Percentiles rank a stretch among this genome's conserved stretches.
phyloP scores from a whole-genome alignment of 257 asterid species.

The Verbena officinalis region DNA sequence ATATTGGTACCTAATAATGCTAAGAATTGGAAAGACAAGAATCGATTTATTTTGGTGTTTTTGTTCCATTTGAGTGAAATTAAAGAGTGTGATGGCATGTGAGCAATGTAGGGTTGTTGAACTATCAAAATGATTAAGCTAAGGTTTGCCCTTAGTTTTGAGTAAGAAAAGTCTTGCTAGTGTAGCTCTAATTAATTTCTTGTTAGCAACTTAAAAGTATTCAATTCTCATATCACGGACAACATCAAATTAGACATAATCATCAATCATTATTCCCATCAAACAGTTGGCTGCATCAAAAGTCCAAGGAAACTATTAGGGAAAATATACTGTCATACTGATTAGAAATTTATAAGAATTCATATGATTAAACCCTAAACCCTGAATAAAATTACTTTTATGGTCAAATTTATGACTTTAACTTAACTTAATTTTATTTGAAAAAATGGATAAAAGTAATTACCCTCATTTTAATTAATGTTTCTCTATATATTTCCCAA shows the following conservation, averaged over 20 bases:
- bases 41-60: conserved; percentile 24
- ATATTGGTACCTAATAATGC: not conserved
- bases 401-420: too few relatives aligned
- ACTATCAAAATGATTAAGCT: conserved; percentile 54
- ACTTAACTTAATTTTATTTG: too few relatives aligned
- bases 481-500: not conserved
- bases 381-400: too few relatives aligned
- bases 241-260: conserved; percentile 20
- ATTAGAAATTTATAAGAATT: too few relatives aligned
- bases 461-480: too few relatives aligned
- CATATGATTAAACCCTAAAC: too few relatives aligned
- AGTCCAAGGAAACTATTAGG: conserved; percentile 2
- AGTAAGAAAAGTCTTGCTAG: conserved; percentile 24
- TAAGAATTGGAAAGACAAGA: conserved; percentile 17
- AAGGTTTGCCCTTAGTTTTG: conserved; percentile 35
- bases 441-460: too few relatives aligned
- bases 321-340: not conserved
- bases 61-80: conserved; percentile 17
- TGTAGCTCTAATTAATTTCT: too few relatives aligned
- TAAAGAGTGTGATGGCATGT: conserved; percentile 58
- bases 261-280: conserved; percentile 21
- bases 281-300: not conserved
- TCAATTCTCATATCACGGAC: conserved; percentile 1
- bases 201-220: not conserved
- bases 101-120: conserved; percentile 65